Conservation (phyloP, 495 filamentous ascomycete genomes). For the Aspergillus affinis region DNA sequence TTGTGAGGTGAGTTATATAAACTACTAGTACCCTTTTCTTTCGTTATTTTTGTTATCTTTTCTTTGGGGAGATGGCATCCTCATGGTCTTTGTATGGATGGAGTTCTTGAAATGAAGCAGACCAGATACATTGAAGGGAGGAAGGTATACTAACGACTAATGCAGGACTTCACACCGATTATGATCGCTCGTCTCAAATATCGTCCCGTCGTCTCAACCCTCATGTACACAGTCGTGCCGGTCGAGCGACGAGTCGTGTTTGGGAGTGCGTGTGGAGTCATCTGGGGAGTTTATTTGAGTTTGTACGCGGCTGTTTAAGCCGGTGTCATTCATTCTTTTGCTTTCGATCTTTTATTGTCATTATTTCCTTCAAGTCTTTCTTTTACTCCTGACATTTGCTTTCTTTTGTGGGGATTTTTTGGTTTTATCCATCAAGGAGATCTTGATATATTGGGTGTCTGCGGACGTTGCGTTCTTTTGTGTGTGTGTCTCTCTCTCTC, state of each 20-base stretch:
- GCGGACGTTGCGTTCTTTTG: too few relatives aligned
- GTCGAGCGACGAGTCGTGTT: constrained; percentile 74
- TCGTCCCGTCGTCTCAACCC: constrained; percentile 76
- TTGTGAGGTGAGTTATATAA: constrained; percentile 34
- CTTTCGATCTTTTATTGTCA: background rate
- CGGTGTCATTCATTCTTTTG: constrained; percentile 2
- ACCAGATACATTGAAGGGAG: too few relatives aligned
- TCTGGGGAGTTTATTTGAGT: constrained; percentile 87
- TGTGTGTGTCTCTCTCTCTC: too few relatives aligned
- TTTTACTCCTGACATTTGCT: background rate
- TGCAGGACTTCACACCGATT: constrained; percentile 65
- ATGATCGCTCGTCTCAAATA: constrained; percentile 74
- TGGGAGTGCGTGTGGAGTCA: constrained; percentile 75
- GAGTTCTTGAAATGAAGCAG: background rate
- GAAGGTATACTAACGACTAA: constrained; percentile 2
- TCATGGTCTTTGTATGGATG: background rate
- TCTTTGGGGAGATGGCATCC: background rate
- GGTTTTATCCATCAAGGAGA: background rate
- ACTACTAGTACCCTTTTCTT: constrained; percentile 10
- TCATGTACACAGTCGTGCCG: constrained; percentile 79
- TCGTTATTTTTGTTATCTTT: constrained; percentile 2
- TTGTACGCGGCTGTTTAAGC: constrained; percentile 52
- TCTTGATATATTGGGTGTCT: too few relatives aligned
- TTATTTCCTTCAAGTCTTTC: background rate
- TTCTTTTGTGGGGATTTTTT: background rate